phyloP scores from a whole-genome alignment of 208 protist genomes.

The Leishmania tropica region DNA sequence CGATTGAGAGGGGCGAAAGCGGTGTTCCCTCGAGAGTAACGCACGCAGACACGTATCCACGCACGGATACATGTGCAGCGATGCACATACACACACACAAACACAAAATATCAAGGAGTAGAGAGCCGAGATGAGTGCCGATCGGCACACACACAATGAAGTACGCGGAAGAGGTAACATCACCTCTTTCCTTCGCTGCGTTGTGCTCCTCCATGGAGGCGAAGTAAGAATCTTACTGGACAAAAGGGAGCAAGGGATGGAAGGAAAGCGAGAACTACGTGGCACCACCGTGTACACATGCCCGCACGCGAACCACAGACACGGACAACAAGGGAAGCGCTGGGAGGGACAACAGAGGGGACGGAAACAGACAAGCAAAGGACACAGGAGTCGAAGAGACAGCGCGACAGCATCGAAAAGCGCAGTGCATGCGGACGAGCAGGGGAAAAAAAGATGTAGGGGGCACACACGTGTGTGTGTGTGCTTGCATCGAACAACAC shows the following conservation, averaged over 20 bases:
- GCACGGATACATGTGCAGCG: not conserved
- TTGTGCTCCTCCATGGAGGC: not conserved
- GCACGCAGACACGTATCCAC: not conserved
- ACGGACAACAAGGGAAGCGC: not conserved
- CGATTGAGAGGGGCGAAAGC: not conserved
- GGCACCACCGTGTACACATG: not conserved
- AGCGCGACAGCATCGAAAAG: not conserved
- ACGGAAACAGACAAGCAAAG: not conserved
- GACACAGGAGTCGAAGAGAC: not conserved
- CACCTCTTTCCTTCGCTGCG: not conserved
- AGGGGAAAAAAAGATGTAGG: not conserved
- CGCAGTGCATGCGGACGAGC: too few species aligned
- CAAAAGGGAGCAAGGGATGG: not conserved
- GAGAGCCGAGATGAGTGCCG: not conserved
- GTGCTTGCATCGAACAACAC: not conserved
- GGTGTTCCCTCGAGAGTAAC: not conserved
- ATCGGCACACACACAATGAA: slow-evolving; percentile 6
- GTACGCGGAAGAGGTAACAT: slow-evolving; percentile 6
- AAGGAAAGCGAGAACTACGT: not conserved
- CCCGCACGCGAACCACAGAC: not conserved
- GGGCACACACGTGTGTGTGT: too few species aligned
- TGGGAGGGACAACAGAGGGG: not conserved
- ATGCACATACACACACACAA: too few species aligned
- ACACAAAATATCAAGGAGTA: not conserved
- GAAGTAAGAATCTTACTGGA: not conserved